A percentile compares a stretch with the other conserved stretches of the same genome.
phyloP scores from a whole-genome alignment of 1,284 basidiomycete genomes.

The Volvariella surrecta region DNA sequence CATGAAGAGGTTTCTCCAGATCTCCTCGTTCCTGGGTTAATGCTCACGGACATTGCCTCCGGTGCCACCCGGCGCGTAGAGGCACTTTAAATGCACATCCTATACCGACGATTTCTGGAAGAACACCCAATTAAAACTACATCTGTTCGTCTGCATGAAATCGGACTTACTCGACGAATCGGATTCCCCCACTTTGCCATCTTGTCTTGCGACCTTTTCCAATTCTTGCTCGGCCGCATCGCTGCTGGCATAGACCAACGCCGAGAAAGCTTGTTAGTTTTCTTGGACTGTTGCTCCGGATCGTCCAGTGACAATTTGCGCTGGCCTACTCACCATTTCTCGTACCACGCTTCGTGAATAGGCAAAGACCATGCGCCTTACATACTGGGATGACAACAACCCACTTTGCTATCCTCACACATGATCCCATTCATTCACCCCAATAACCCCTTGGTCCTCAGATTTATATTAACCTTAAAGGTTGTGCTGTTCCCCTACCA shows the following conservation, averaged over 20 bases:
- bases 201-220: constrained; percentile 1
- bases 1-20: constrained; percentile 7
- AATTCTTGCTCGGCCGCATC: constrained; percentile 2
- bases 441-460: neutral
- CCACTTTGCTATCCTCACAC: constrained; percentile 8
- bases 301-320: constrained; percentile 8
- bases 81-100: constrained; percentile 11
- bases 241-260: neutral
- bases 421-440: neutral
- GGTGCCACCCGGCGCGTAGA: constrained; percentile 9
- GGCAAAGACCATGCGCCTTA: constrained; percentile 4
- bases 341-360: constrained; percentile 1
- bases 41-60: constrained; percentile 9
- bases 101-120: constrained; percentile 6
- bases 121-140: constrained; percentile 3
- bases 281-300: constrained; percentile 6
- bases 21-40: constrained; percentile 6
- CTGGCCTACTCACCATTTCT: constrained; percentile 3
- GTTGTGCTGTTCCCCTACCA: constrained; percentile 7
- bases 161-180: neutral
- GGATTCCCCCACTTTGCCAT: neutral
- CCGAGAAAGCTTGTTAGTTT: constrained; percentile 6
- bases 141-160: constrained; percentile 7
- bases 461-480: constrained; percentile 9
- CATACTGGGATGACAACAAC: constrained; percentile 12